phyloP scores from a whole-genome alignment of 352 stramenopile genomes.

The Globisporangium sylvaticum region DNA sequence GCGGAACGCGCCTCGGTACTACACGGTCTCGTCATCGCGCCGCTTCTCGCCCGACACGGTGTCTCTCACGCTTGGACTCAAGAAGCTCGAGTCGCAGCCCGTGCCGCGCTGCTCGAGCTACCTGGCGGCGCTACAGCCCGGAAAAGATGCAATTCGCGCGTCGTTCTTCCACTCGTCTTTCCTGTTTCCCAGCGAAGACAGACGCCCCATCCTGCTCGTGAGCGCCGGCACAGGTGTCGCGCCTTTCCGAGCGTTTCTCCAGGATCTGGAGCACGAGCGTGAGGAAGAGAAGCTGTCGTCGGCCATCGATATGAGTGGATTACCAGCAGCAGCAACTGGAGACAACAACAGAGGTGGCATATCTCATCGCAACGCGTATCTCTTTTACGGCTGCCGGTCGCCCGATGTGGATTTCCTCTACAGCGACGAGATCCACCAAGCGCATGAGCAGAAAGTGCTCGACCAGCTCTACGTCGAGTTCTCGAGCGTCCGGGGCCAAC shows the following conservation, averaged over 20 bases:
- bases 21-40: conserved; percentile 81
- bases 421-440: conserved; percentile 48
- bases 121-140: conserved; percentile 41
- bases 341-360: not conserved
- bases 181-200: conserved; percentile 58
- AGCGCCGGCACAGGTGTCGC: conserved; percentile 79
- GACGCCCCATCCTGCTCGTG: conserved; percentile 67
- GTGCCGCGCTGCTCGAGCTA: conserved; percentile 77
- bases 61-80: conserved; percentile 71
- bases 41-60: conserved; percentile 46
- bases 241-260: conserved; percentile 76
- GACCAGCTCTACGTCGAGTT: conserved; percentile 57
- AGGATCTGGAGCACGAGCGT: conserved; percentile 66
- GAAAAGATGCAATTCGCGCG: conserved; percentile 42
- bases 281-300: not conserved
- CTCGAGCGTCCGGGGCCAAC: conserved; percentile 30
- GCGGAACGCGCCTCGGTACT: conserved; percentile 64
- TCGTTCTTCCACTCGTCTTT: conserved; percentile 76
- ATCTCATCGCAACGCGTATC: conserved; percentile 42
- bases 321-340: conserved; percentile 4
- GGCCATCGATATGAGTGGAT: not conserved
- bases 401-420: conserved; percentile 70
- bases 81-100: conserved; percentile 43
- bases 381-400: conserved; percentile 76
- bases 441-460: conserved; percentile 37